A percentile compares a stretch with the other conserved stretches of the same genome.
Evolutionary conservation across 805 yeast genomes (phyloP).

Genomic region (Candida anglica): DNA sequence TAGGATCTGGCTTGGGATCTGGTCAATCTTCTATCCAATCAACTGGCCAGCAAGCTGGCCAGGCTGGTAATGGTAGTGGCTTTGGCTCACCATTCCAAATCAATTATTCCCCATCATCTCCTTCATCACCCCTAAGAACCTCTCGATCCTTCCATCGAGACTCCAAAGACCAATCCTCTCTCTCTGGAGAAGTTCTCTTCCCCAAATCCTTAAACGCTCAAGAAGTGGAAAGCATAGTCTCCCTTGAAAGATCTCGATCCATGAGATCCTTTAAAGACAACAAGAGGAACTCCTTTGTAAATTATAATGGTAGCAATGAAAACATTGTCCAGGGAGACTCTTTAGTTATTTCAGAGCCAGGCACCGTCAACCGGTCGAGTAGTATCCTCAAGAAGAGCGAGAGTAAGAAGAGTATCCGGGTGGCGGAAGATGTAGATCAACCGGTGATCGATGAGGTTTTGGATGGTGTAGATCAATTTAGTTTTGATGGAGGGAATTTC

Average conservation of each 20-base stretch:
- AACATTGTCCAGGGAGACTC: slow-evolving; percentile 24
- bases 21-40: too few species aligned
- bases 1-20: too few species aligned
- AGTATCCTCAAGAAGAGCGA: slow-evolving; percentile 30
- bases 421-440: not conserved
- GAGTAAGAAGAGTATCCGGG: not conserved
- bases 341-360: slow-evolving; percentile 9
- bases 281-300: slow-evolving; percentile 34
- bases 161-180: too few species aligned
- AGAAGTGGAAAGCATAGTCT: slow-evolving; percentile 73
- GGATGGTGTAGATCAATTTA: not conserved
- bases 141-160: too few species aligned
- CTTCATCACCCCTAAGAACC: too few species aligned
- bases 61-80: too few species aligned
- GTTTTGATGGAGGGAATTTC: slow-evolving; percentile 10
- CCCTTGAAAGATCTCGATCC: slow-evolving; percentile 62
- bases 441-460: not conserved
- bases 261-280: slow-evolving; percentile 47
- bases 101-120: too few species aligned
- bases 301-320: slow-evolving; percentile 39
- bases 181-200: slow-evolving; percentile 52
- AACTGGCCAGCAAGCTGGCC: too few species aligned
- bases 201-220: slow-evolving; percentile 64
- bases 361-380: slow-evolving; percentile 23
- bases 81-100: slow-evolving; percentile 35